Percentiles rank a stretch among this genome's conserved stretches.
phyloP scores from a whole-genome alignment of 2,329 filamentous ascomycete species.

The Gnomoniopsis smithogilvyi region DNA sequence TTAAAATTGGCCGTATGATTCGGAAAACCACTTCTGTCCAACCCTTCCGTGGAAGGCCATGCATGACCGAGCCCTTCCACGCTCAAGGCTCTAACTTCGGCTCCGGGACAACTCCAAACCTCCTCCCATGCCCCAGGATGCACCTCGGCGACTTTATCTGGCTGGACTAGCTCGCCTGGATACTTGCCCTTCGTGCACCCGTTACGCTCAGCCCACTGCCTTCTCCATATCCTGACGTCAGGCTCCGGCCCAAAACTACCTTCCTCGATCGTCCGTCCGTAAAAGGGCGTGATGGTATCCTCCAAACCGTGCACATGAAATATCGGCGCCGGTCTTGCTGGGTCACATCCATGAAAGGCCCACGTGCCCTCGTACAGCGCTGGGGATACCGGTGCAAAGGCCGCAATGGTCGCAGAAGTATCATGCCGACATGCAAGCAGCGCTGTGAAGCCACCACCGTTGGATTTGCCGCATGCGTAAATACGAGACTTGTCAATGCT shows the following conservation, averaged over 20 bases:
- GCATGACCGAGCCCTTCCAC: conserved; percentile 20
- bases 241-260: conserved; percentile 18
- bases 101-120: conserved; percentile 17
- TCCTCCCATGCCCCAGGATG: conserved; percentile 20
- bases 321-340: conserved; percentile 17
- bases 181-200: conserved; percentile 14
- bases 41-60: conserved; percentile 19
- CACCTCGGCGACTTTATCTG: conserved; percentile 14
- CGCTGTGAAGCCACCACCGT: conserved; percentile 21
- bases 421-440: conserved; percentile 21
- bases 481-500: conserved; percentile 19
- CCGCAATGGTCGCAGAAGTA: conserved; percentile 18
- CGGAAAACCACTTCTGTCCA: conserved; percentile 17
- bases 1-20: conserved; percentile 21
- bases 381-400: conserved; percentile 20
- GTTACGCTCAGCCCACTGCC: conserved; percentile 21
- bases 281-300: conserved; percentile 19
- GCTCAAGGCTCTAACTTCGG: conserved; percentile 19
- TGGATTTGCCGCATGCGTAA: conserved; percentile 22
- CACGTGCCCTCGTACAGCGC: conserved; percentile 20
- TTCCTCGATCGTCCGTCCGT: conserved; percentile 15
- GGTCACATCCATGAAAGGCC: conserved; percentile 18
- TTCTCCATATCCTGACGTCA: conserved; percentile 19
- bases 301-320: conserved; percentile 20
- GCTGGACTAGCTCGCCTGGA: conserved; percentile 16